Base-by-base conservation (phyloP, 2,329 filamentous ascomycete species). In the Xylariomycetidae sp. region DNA sequence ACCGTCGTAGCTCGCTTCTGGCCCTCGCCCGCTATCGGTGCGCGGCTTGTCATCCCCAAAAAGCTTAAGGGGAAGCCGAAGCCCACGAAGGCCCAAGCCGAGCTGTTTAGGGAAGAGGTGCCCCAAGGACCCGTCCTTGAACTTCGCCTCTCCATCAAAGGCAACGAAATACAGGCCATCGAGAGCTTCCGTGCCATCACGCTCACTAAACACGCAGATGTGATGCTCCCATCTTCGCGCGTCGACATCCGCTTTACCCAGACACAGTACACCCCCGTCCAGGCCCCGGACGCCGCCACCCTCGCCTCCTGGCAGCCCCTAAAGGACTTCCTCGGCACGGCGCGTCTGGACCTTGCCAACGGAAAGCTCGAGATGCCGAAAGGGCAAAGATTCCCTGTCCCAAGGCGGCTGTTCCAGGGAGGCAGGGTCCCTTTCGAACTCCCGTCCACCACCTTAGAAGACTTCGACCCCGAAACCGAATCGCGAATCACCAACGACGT, bases 201-300 rank as follows among this genome's bases (percentile, higher is more conserved):
- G 22, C 45, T 57, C n/a, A 50, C 51, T 2, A 56, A 55, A 34
- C 39, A 51, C n/a, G 44, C 53, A 31, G 70, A 77, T 44, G 48
- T 71, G 4, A 50, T 74, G 22, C 57, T 73, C 4, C 72, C 73
- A 1, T 36, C 47, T 0, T 56, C 63, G 19, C 57, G 55, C 30
- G 64, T 77, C 30, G 74, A 78, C 42, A 49, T 70, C 23, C 70
- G 70, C 25, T 39, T 76, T 27, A 52, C 53, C 2, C 66, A 70
- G 50, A 50, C 51, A 13, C 50, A 59, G 5, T 54, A 58, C 23
- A 54, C 47, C 36, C 31, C 41, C 13, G 50, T 68, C 10, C 34
- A 41, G 9, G 56, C 50, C 18, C n/a, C 38, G 22, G 40, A 42
- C 10, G 47, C 42, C 25, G 19, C 33, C 4, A 31, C 54, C 8